Percentiles rank a stretch among this genome's conserved stretches.
These are phyloP conservation scores for Diaporthe velutina DNA, from an alignment of 2,329 filamentous ascomycete genomes.

Conservation along the genomic window DNA sequence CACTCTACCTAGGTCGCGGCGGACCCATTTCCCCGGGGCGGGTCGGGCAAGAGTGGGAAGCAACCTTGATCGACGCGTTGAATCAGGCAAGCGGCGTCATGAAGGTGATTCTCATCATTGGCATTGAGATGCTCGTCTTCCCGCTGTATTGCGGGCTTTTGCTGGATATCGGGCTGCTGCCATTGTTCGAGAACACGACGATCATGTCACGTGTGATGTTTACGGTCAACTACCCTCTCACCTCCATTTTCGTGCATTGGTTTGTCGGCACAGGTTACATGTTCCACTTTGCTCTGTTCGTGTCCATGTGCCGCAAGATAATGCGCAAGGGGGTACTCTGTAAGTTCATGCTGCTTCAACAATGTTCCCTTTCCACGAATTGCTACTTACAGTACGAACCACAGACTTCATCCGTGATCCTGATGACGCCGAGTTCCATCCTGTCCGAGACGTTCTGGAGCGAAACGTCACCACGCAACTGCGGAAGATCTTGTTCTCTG, in stretches of 20 bases:
- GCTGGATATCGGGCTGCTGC: conserved; percentile 88
- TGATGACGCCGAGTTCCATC: conserved; percentile 98
- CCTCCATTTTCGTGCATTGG: conserved; percentile 97
- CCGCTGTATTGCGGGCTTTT: conserved; percentile 95
- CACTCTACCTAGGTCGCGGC: conserved; percentile 83
- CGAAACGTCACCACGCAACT: conserved; percentile 92
- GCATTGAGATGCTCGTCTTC: conserved; percentile 98
- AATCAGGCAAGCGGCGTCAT: conserved; percentile 96
- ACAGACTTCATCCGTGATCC: conserved; percentile 96
- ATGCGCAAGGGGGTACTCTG: conserved; percentile 94
- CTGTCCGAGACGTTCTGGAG: conserved; percentile 95
- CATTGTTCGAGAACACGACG: conserved; percentile 86
- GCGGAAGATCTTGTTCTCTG: conserved; percentile 95
- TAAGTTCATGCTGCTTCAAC: conserved; percentile 59
- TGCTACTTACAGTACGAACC: conserved; percentile 47
- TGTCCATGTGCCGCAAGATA: conserved; percentile 98
- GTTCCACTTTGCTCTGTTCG: conserved; percentile 99
- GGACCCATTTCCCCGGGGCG: conserved; percentile 73
- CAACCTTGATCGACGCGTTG: conserved; percentile 82
- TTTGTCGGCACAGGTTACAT: conserved; percentile 99
- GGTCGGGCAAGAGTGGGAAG: conserved; percentile 76
- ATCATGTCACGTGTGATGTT: conserved; percentile 83
- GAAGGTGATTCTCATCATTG: conserved; percentile 98
- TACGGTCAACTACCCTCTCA: conserved; percentile 82
- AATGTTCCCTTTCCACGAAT: neutral